A percentile compares a stretch with the other conserved stretches of the same genome.
phyloP scores from a whole-genome alignment of 140 eudicot genomes.

The Eryngium alpinum region DNA sequence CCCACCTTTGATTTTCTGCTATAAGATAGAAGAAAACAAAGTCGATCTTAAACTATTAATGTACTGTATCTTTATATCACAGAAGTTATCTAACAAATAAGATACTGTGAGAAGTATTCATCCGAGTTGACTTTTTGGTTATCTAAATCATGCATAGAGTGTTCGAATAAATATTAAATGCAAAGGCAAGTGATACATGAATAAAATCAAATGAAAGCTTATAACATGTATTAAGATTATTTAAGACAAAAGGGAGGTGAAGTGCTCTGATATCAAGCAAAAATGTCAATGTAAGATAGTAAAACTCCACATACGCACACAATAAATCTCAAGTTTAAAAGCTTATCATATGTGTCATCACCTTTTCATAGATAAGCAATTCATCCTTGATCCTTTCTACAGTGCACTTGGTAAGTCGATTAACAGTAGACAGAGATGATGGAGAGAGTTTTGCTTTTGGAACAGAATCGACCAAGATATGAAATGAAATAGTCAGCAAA shows the following conservation, averaged over 20 bases:
- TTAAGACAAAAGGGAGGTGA: not conserved
- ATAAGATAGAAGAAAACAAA: not conserved
- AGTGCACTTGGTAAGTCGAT: conserved; percentile 75
- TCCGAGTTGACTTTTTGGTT: too few relatives aligned
- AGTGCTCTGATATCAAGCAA: not conserved
- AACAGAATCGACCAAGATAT: conserved; percentile 61
- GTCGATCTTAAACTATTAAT: too few relatives aligned
- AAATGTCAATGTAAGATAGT: too few relatives aligned
- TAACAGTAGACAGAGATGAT: conserved; percentile 82
- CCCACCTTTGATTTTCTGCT: not conserved
- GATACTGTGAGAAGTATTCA: too few relatives aligned
- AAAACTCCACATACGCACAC: not conserved
- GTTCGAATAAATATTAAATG: too few relatives aligned
- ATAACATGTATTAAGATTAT: too few relatives aligned
- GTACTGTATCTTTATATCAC: too few relatives aligned
- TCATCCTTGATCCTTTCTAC: conserved; percentile 75
- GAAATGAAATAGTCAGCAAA: conserved; percentile 29
- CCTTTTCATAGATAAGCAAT: conserved; percentile 34
- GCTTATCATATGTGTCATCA: conserved; percentile 24
- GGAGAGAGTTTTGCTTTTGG: conserved; percentile 85
- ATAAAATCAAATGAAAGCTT: too few relatives aligned
- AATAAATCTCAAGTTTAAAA: too few relatives aligned
- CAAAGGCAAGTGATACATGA: too few relatives aligned
- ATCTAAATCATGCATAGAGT: too few relatives aligned
- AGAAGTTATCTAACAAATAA: too few relatives aligned